Conservation (phyloP, 2,329 filamentous ascomycete species). For the Colletotrichum sp. region DNA sequence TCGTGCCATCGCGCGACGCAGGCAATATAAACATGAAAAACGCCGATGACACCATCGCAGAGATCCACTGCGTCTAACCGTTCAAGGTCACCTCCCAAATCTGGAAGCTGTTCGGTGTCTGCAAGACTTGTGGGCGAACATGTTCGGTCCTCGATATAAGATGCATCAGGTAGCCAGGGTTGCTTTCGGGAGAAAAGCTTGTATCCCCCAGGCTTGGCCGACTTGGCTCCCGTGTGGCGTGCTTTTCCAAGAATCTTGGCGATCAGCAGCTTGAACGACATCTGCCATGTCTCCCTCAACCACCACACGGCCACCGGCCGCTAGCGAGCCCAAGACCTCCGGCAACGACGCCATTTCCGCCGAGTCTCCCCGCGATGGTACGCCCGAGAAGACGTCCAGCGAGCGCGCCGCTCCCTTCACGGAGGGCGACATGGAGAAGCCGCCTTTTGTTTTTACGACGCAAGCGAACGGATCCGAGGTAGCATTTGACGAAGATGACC, state of each 20-base stretch:
- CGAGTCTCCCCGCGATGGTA: neutral
- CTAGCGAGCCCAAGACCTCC: neutral
- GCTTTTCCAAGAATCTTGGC: conserved; percentile 14
- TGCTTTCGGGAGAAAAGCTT: neutral
- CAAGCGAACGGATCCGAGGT: conserved; percentile 27
- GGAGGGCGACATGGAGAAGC: conserved; percentile 26
- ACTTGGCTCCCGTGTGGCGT: conserved; percentile 8
- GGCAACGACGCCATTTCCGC: neutral
- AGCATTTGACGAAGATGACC: conserved; percentile 48
- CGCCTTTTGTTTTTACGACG: conserved; percentile 24
- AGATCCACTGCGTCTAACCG: neutral
- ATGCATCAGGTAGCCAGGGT: neutral
- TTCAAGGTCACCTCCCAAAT: neutral
- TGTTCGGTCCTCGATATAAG: neutral
- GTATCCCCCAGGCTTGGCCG: conserved; percentile 6
- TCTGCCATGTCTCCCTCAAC: conserved; percentile 3
- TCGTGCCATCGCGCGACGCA: neutral
- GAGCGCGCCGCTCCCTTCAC: conserved; percentile 19
- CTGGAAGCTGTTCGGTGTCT: neutral
- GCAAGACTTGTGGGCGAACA: neutral
- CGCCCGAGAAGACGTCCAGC: neutral
- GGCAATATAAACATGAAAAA: neutral
- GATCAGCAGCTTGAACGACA: neutral
- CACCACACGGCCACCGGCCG: neutral
- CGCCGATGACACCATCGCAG: conserved; percentile 14